Percentiles rank a stretch among this genome's conserved stretches.
Conservation (phyloP, 306 rosid genomes). For the Cicer arietinum region DNA sequence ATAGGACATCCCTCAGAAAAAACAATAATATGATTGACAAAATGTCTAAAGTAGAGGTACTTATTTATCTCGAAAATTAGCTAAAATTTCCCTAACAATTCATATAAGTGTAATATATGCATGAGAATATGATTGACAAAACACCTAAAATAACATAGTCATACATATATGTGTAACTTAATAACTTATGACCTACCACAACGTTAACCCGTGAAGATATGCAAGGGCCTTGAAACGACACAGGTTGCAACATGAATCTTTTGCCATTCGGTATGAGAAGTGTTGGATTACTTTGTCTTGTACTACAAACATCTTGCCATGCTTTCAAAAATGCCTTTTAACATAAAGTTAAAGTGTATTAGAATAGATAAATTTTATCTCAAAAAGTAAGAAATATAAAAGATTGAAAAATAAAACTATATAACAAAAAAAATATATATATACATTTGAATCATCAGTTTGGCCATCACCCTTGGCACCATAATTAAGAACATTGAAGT, state of each 20-base stretch:
- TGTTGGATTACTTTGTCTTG: constrained; percentile 39
- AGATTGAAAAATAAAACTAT: neutral
- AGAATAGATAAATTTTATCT: neutral
- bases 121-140: too few species aligned
- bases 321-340: constrained; percentile 60
- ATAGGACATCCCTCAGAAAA: too few species aligned
- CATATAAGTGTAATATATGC: too few species aligned
- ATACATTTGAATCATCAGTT: constrained; percentile 19
- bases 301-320: constrained; percentile 51
- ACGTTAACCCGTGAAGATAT: constrained; percentile 40
- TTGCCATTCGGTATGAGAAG: constrained; percentile 49
- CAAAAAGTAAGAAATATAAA: neutral
- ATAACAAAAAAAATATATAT: neutral
- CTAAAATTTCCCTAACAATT: too few species aligned
- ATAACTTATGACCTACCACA: constrained; percentile 35
- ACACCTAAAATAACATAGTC: too few species aligned
- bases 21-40: too few species aligned
- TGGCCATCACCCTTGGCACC: constrained; percentile 7
- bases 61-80: too few species aligned
- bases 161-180: neutral
- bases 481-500: neutral
- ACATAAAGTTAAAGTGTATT: neutral
- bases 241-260: constrained; percentile 51
- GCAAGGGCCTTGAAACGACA: constrained; percentile 62
- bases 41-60: too few species aligned